Conservation (phyloP, 176 grass and related monocot species). For the Avena sativa region DNA sequence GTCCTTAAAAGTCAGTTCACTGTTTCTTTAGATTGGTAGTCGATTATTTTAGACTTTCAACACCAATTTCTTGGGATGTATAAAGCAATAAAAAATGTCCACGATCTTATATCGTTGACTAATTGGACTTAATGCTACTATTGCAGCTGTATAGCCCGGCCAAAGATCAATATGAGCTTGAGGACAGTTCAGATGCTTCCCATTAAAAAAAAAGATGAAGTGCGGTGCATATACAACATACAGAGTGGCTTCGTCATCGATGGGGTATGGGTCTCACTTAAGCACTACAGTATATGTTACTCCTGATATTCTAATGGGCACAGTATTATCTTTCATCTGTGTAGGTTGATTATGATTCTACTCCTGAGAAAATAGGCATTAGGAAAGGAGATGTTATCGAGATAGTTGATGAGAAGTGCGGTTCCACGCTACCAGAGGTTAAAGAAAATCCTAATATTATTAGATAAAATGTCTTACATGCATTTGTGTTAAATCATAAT, state of each 20-base stretch:
- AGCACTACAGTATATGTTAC: background rate
- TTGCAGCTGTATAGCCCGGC: background rate
- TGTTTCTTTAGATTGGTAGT: background rate
- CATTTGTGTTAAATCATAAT: no score
- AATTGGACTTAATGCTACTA: background rate
- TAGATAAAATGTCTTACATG: no score
- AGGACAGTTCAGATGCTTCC: background rate
- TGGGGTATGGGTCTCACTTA: background rate
- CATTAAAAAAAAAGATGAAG: background rate
- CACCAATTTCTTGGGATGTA: background rate
- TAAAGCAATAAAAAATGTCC: background rate
- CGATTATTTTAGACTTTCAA: background rate
- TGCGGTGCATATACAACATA: background rate
- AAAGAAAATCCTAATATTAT: no score
- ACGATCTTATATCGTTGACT: background rate
- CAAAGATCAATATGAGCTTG: background rate
- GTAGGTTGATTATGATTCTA: no score
- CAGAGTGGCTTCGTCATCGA: background rate
- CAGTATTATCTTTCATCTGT: background rate
- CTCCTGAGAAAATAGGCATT: no score
- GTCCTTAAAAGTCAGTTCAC: background rate
- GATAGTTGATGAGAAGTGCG: no score
- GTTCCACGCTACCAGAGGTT: no score
- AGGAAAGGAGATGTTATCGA: no score
- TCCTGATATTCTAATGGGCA: background rate